phyloP scores from a whole-genome alignment of 179 eudicot genomes.

The Beta macrorhiza region DNA sequence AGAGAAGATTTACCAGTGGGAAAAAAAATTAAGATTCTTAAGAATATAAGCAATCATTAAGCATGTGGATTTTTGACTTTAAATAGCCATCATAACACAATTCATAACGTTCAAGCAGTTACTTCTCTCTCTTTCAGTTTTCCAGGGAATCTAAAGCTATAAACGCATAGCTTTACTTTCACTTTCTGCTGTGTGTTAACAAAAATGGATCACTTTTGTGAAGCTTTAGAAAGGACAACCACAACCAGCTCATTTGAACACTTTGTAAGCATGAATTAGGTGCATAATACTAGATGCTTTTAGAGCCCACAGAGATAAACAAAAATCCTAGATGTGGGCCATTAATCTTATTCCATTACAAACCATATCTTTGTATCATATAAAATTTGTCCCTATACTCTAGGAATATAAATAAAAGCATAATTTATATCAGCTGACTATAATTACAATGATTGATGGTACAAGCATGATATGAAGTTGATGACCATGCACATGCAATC shows the following conservation, averaged over 20 bases:
- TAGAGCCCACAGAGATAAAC: constrained; percentile 39
- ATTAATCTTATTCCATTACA: constrained; percentile 30
- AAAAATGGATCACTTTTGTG: constrained; percentile 24
- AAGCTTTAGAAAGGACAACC: constrained; percentile 41
- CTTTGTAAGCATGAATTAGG: constrained; percentile 44
- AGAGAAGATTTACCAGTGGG: constrained; percentile 13
- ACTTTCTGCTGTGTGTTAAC: constrained; percentile 31
- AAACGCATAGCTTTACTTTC: constrained; percentile 21
- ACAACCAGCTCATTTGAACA: constrained; percentile 37
- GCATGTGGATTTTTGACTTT: constrained; percentile 34
- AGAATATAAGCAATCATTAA: constrained; percentile 35
- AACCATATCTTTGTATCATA: constrained; percentile 35
- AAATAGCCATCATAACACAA: constrained; percentile 24
- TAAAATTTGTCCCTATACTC: constrained; percentile 34
- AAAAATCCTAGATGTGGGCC: constrained; percentile 39
- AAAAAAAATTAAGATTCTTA: constrained; percentile 22
- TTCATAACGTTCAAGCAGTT: constrained; percentile 23
- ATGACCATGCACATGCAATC: constrained; percentile 41
- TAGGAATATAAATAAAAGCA: constrained; percentile 29
- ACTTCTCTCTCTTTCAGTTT: constrained; percentile 21
- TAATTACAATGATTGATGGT: constrained; percentile 32
- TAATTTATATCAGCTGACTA: constrained; percentile 34
- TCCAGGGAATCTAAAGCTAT: constrained; percentile 27
- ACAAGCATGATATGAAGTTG: constrained; percentile 35
- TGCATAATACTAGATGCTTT: constrained; percentile 31